A percentile compares a stretch with the other conserved stretches of the same genome.
Conservation (phyloP, 2,329 filamentous ascomycete species). For the Cryphonectria naterciae region DNA sequence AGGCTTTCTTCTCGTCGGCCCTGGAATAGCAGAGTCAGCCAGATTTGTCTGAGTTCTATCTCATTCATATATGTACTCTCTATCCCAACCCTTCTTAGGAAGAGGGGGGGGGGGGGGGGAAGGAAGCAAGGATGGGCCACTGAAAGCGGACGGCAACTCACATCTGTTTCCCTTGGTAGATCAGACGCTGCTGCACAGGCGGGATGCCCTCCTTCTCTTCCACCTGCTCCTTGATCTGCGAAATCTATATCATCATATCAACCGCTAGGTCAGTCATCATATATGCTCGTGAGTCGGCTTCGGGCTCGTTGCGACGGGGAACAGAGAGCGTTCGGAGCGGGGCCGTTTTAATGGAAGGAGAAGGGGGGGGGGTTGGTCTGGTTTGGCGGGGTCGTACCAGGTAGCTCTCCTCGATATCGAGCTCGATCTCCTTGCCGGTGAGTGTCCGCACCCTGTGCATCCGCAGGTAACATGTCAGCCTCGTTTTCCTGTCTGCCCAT, state of each 20-base stretch:
- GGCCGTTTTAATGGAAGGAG: background rate
- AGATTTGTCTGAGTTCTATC: too few relatives aligned
- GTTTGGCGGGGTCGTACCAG: slow-evolving; percentile 62
- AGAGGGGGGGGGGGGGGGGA: background rate
- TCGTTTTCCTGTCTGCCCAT: background rate
- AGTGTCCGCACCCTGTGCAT: slow-evolving; percentile 84
- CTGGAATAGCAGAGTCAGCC: slow-evolving; percentile 50
- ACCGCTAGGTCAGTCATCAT: slow-evolving; percentile 9
- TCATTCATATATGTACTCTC: too few relatives aligned
- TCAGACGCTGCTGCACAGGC: slow-evolving; percentile 92
- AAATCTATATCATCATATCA: slow-evolving; percentile 63
- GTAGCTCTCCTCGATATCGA: slow-evolving; percentile 93
- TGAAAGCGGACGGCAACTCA: slow-evolving; percentile 47
- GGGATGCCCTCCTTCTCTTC: slow-evolving; percentile 99
- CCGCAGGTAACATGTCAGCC: slow-evolving; percentile 14
- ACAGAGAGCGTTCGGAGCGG: background rate
- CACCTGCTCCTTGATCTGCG: slow-evolving; percentile 97
- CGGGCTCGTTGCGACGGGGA: background rate
- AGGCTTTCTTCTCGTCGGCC: slow-evolving; percentile 92
- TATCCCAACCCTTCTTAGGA: too few relatives aligned
- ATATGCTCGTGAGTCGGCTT: background rate
- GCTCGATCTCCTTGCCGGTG: slow-evolving; percentile 98
- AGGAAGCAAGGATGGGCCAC: too few relatives aligned
- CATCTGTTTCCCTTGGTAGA: slow-evolving; percentile 99
- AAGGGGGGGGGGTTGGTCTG: background rate